A percentile compares a stretch with the other conserved stretches of the same genome.
Evolutionary conservation across 1,139 yeast genomes (phyloP).

Genomic region (Blastobotrys elegans): DNA sequence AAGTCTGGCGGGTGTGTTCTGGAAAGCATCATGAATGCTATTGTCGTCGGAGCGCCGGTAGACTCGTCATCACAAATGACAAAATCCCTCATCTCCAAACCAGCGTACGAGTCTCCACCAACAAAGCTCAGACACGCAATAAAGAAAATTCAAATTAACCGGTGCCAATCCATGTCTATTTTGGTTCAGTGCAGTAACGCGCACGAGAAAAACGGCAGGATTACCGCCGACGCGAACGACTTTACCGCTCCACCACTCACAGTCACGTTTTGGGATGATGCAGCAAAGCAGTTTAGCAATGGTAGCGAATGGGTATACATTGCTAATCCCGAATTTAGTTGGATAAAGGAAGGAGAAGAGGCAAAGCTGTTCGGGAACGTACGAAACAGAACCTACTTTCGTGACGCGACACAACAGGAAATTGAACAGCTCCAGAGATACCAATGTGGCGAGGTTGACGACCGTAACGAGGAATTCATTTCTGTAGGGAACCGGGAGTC

Average conservation of each 20-base stretch:
- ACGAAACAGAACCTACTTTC: constrained; percentile 5
- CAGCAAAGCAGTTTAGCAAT: background rate
- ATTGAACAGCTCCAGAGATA: background rate
- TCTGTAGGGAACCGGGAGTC: background rate
- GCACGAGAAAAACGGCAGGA: background rate
- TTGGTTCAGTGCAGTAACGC: constrained; percentile 1
- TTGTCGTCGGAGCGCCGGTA: no score
- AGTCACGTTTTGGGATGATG: constrained; percentile 5
- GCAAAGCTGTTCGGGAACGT: constrained; percentile 7
- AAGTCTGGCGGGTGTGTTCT: background rate
- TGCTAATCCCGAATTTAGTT: background rate
- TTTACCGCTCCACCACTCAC: constrained; percentile 2
- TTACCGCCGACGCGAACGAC: constrained; percentile 1
- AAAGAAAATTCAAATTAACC: no score
- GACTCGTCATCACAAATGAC: no score
- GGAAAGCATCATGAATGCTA: background rate
- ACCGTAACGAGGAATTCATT: background rate
- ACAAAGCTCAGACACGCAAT: no score
- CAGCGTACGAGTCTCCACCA: no score
- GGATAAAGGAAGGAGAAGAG: background rate
- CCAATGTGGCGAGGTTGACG: no score
- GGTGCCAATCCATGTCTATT: no score
- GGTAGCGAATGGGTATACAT: constrained; percentile 2
- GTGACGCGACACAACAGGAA: constrained; percentile 1
- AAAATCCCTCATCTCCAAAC: no score